phyloP scores from a whole-genome alignment of 495 filamentous ascomycete species.

The Astrocystis sublimbata region DNA sequence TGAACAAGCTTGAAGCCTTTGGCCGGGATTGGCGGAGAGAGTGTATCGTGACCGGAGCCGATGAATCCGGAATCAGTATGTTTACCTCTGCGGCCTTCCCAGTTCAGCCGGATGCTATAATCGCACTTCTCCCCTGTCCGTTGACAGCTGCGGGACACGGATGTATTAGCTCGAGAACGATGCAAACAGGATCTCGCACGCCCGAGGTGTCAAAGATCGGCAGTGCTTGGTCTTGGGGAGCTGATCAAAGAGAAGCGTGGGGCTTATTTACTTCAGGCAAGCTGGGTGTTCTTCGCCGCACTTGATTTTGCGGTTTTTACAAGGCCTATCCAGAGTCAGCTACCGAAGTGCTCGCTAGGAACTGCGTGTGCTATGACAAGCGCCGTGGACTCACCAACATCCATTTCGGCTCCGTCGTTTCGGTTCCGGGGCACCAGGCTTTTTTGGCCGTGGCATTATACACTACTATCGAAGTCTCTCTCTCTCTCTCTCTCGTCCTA shows the following conservation, averaged over 20 bases:
- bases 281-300: conserved; percentile 81
- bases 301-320: conserved; percentile 85
- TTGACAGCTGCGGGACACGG: conserved; percentile 56
- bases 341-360: neutral
- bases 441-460: conserved; percentile 68
- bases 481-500: neutral
- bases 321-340: conserved; percentile 58
- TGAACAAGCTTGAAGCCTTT: conserved; percentile 47
- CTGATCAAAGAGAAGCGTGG: conserved; percentile 10
- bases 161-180: conserved; percentile 20
- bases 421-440: conserved; percentile 64
- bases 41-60: conserved; percentile 39
- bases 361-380: neutral
- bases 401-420: conserved; percentile 78
- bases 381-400: conserved; percentile 67
- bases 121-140: conserved; percentile 77
- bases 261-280: conserved; percentile 59
- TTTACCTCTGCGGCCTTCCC: conserved; percentile 69
- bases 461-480: conserved; percentile 11
- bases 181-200: neutral
- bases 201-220: neutral
- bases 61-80: conserved; percentile 37
- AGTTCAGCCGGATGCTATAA: conserved; percentile 83
- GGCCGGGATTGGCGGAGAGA: conserved; percentile 43
- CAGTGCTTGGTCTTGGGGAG: neutral